Percentiles rank a stretch among this genome's conserved stretches.
These are phyloP conservation scores for Exophiala viscosa DNA, from an alignment of 2,329 filamentous ascomycete genomes.

Conservation along the genomic window DNA sequence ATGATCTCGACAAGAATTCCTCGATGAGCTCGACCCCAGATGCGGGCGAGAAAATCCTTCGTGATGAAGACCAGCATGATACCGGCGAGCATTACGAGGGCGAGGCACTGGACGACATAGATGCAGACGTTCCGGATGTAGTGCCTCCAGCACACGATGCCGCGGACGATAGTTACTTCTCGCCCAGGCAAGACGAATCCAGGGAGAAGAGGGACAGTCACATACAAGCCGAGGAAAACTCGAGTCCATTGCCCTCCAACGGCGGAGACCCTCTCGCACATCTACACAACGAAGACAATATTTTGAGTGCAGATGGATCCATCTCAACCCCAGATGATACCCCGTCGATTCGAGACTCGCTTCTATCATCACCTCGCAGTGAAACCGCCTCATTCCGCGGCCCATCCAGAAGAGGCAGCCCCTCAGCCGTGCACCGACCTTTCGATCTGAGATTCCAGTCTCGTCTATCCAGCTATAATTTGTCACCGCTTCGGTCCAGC, in stretches of 20 bases:
- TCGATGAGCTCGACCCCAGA: constrained; percentile 68
- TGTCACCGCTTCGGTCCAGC: constrained; percentile 60
- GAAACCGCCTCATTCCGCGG: constrained; percentile 36
- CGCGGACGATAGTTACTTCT: neutral
- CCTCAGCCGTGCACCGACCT: constrained; percentile 79
- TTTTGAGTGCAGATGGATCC: constrained; percentile 59
- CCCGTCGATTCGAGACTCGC: constrained; percentile 68
- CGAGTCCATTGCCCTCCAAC: neutral
- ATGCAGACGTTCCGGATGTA: constrained; percentile 29
- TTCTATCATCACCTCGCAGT: constrained; percentile 48
- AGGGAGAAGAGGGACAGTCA: constrained; percentile 18
- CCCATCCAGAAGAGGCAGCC: constrained; percentile 65
- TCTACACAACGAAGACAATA: constrained; percentile 23
- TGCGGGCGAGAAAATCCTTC: constrained; percentile 58
- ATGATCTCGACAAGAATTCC: constrained; percentile 30
- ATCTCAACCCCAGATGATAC: constrained; percentile 77
- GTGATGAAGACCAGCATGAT: constrained; percentile 47
- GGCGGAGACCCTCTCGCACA: constrained; percentile 4
- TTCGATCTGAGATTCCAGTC: constrained; percentile 95
- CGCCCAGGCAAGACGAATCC: neutral
- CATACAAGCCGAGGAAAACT: constrained; percentile 8
- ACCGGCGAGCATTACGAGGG: constrained; percentile 35
- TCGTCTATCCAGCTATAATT: constrained; percentile 62
- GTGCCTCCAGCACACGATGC: neutral
- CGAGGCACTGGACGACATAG: constrained; percentile 26